Conservation (phyloP, 1,284 basidiomycete species). For the Ceratorhiza oryzae-sativae region DNA sequence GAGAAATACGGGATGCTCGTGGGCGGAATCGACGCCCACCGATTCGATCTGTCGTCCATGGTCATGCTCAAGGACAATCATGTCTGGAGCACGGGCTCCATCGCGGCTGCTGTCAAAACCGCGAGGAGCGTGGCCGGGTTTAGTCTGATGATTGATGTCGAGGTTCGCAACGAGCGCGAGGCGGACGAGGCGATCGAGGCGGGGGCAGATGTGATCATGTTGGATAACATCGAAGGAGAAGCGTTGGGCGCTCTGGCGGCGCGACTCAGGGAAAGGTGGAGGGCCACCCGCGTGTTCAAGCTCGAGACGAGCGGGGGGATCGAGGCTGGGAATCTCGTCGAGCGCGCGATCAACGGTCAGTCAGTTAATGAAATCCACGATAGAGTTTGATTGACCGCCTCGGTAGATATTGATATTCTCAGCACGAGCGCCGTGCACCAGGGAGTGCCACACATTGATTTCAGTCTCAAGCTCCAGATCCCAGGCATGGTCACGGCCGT, state of each 20-base stretch:
- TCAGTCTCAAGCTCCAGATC: slow-evolving; percentile 88
- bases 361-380: slow-evolving; percentile 33
- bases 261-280: slow-evolving; percentile 77
- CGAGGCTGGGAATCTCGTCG: slow-evolving; percentile 80
- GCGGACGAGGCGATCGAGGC: slow-evolving; percentile 96
- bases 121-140: slow-evolving; percentile 93
- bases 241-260: slow-evolving; percentile 73
- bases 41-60: slow-evolving; percentile 98
- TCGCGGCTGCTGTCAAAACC: slow-evolving; percentile 83
- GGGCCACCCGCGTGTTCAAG: slow-evolving; percentile 79
- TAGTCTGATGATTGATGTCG: slow-evolving; percentile 91
- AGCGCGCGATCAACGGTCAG: slow-evolving; percentile 77
- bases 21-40: slow-evolving; percentile 94
- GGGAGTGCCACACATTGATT: slow-evolving; percentile 90
- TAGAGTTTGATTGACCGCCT: not conserved
- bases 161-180: slow-evolving; percentile 87
- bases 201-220: slow-evolving; percentile 97
- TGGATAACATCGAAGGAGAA: slow-evolving; percentile 90
- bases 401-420: slow-evolving; percentile 88
- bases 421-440: slow-evolving; percentile 94
- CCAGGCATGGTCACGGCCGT: slow-evolving; percentile 19
- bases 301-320: slow-evolving; percentile 94
- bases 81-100: slow-evolving; percentile 96
- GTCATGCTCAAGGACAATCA: slow-evolving; percentile 99
- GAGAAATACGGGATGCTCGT: slow-evolving; percentile 99